Evolutionary conservation across 805 yeast species (phyloP), one percentile per base, ranked within the genome.

Genomic region (Tetrapisispora namnaoensis): DNA sequence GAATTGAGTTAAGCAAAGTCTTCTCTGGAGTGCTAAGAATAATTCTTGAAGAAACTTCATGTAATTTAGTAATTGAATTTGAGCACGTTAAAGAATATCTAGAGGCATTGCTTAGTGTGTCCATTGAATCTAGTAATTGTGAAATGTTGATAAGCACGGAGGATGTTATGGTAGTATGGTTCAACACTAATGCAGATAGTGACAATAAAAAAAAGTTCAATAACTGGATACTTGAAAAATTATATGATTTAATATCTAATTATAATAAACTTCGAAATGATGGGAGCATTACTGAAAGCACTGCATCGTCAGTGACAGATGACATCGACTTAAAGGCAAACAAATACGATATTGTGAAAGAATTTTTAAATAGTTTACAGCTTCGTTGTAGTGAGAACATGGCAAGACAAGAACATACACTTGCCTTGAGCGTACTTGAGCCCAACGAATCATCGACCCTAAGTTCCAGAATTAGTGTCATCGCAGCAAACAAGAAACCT

Each of bases 141-240:
- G 58, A 55, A 36, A 55, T 55, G 37, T 45, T 55, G 51, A 53
- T 55, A 14, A 56, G 56, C 3, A 36, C 53, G 3, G 53, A 51
- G 14, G 44, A 47, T 8, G 13, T 34, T 11, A 27, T 53, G 20
- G 44, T 39, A 24, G 34, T 37, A 11, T 53, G 58, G 56, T 48
- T 36, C 20, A 42, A 42, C 17, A 13, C 2, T 2, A 39, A 34
- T 22, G 11, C 24, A 3, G 30, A 21, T 20, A 9, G 17, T 9
- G 14, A 22, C 9, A n/a, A 38, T 17, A 39, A 45, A 22, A 34
- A 10, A 9, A 17, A 17, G 2, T 45, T 39, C 27, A 27, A 28
- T 17, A 17, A 39, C 2, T 45, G 48, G 48, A 32, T 45, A 10
- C 21, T 35, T 6, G 11, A 14, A 37, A 46, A 17, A 22, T 22